Conservation (phyloP, 1,284 basidiomycete species). For the Pterulicium gracile region DNA sequence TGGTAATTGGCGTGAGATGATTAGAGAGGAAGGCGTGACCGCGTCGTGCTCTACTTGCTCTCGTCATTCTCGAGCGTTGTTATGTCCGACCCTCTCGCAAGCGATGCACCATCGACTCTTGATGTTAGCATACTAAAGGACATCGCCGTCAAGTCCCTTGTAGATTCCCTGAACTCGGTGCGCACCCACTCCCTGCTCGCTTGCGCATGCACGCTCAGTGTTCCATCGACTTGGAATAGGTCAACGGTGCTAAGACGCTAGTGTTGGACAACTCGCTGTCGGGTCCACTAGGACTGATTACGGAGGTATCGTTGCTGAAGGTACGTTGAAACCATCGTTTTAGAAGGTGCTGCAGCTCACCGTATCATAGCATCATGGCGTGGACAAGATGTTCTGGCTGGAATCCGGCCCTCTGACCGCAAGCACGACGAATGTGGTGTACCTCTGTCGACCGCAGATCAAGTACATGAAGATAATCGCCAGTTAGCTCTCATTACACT, state of each 20-base stretch:
- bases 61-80: no score
- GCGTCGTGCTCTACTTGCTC: no score
- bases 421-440: conserved; percentile 84
- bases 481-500: conserved; percentile 54
- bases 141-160: conserved; percentile 62
- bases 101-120: no score
- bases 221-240: conserved; percentile 41
- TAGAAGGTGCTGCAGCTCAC: conserved; percentile 6
- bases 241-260: conserved; percentile 92
- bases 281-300: conserved; percentile 87
- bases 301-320: conserved; percentile 87
- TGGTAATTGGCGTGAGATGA: no score
- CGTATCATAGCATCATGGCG: conserved; percentile 77
- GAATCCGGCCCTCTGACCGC: conserved; percentile 80
- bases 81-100: no score
- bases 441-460: conserved; percentile 85
- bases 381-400: conserved; percentile 99
- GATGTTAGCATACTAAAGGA: conserved; percentile 69
- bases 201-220: not conserved
- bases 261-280: conserved; percentile 84
- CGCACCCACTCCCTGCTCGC: conserved; percentile 17
- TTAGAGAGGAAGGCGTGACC: no score
- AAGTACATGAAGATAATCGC: conserved; percentile 85
- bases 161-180: conserved; percentile 79
- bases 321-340: no score